Base-by-base conservation (phyloP, 441 rosid species). In the Gossypium aridum region DNA sequence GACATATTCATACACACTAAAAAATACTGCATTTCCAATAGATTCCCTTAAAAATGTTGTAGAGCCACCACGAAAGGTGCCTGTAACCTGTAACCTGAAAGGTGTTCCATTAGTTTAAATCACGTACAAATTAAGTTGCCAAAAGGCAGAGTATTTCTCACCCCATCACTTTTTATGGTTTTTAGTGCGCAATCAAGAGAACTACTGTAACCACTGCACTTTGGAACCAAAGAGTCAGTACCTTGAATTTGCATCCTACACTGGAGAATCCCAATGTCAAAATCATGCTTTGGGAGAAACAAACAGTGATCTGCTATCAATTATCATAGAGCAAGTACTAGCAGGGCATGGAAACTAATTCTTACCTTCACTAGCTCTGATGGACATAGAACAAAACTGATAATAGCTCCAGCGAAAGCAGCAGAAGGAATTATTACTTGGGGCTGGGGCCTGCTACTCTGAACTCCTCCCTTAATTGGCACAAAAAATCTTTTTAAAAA, bases 161-260 rank as follows among this genome's bases (percentile, higher is more conserved):
- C 98, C 93, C 97, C 97, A 72, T 93, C 94, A 1, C 73, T 80
- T 87, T 83, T 93, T 75, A 91, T 56, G 0, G 97, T 96, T 83
- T 83, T 89, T 76, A 91, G 49, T 20, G 91, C 91, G 76, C 98
- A 96, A 72, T 88, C 94, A 70, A 96, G 90, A 75, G 98, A 91
- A 63, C 91, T 71, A 17, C 67, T 86, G 89, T 92, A 93, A 84
- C 90, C 85, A 77, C 81, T 82, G 61, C 84, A 72, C 76, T 79
- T 86, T 25, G 91, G 94, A 81, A 93, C 86, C 77, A 92, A 63
- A 5, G 97, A 88, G 77, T 88, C 93, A 0, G 97, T 82, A 75
- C 97, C 98, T 81, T 96, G 99, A 84, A 96, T 83, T 89, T 96
- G 99, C 98, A 96, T 90, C 85, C 97, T 92, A 88, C 97, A 92